Evolutionary conservation across 2,329 filamentous ascomycete genomes (phyloP), one percentile per base, ranked within the genome.

Genomic region (Xylaria hypoxylon): DNA sequence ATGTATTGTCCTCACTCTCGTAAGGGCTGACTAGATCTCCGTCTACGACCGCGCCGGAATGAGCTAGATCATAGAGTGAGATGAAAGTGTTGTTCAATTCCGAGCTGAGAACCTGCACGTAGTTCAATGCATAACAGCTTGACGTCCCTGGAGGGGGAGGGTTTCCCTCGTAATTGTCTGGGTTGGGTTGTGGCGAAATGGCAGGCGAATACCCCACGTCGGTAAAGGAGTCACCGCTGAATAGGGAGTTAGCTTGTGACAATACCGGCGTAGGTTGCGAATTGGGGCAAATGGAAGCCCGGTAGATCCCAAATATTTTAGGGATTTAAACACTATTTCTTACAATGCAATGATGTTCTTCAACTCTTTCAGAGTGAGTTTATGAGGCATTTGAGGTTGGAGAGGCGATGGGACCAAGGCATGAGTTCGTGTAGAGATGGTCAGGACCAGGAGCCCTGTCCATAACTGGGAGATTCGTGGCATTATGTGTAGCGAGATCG

Each of bases 261-360:
- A 28, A 22, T 2, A 42, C 4, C 17, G 24, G 6, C 6, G 6
- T 50, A 33, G 31, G 13, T 8, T 31, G 2, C n/a, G 13, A 38
- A 28, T n/a, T n/a, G 17, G 22, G 22, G 35, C 31, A 31, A 19
- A 31, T 51, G 15, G 15, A 35, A 24, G 13, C 19, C n/a, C 31
- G 7, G 33, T 51, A 24, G 44, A 44, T 17, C 7, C 7, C 17
- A 2, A 52, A 44, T 22, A 22, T 33, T n/a, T 19, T 3, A 3
- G 24, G 8, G 8, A 38, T 31, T n/a, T 26, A 13, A 10, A 38
- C 5, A 17, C 11, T 11, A n/a, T 17, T 44, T 31, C 62, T 53
- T 62, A 68, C 65, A 68, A 68, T 50, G 65, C 53, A 26, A 68
- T 68, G 35, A 68, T 68, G 7, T 65, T 51, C 33, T 62, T 56